Base-by-base conservation (phyloP, 495 filamentous ascomycete species). In the Chaetomium fimeti region DNA sequence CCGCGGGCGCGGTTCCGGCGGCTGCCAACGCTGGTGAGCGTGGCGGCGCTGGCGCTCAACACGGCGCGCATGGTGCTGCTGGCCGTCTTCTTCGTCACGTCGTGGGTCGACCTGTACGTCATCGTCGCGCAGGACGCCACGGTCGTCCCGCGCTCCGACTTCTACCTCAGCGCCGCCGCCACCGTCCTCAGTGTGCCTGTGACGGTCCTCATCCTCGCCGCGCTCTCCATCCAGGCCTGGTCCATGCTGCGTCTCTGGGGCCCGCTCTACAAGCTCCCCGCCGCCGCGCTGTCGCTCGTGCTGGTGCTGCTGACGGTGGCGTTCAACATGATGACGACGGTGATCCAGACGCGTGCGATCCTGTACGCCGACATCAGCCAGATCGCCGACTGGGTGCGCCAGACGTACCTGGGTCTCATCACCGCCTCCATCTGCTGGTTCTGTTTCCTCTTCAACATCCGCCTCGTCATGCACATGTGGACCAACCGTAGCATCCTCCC, bases 401-500 rank as follows among this genome's bases (percentile, higher is more conserved):
- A 76, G 55, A 76, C 74, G 4, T 77, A 78, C 56, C 81, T 87
- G 62, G 85, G 83, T 45, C 70, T 82, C 60, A 79, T 86, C 54
- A 85, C 88, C 0, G 74, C 84, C 24, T 86, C 84, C 61, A 88
- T 95, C 71, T 90, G 83, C 74, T 89, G 85, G 79, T 96, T 91
- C 77, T 88, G 85, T 61, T 75, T 80, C 28, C 72, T 94, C 62
- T 96, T 97, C 74, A 83, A 86, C 63, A 67, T 74, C 54, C 91
- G 93, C 64, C 79, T 97, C 1, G 84, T 83, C 57, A 79, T 81
- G 60, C 76, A 78, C 66, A 72, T 77, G 71, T 69, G 63, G 61
- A 60, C 61, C 12, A 68, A 66, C 53, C 64, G 76, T 32, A 70
- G 61, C 53, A 70, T 77, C 29, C 66, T 78, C 22, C 75, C 75